These are phyloP conservation scores for Globisporangium recalcitrans DNA, from an alignment of 352 stramenopile genomes.

Conservation along the genomic window DNA sequence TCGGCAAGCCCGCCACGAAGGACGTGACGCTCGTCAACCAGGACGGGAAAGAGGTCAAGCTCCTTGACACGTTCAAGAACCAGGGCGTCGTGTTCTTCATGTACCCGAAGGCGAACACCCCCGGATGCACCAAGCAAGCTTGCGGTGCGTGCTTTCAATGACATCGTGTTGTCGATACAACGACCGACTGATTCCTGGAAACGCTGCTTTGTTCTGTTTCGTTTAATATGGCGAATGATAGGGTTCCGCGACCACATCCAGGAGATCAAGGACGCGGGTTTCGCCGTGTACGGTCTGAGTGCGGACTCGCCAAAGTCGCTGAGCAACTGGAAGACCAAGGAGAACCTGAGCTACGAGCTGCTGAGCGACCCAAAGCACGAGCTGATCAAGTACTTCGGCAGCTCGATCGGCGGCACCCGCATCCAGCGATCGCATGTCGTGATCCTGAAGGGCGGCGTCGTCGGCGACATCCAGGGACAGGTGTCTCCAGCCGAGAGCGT, in stretches of 20 bases:
- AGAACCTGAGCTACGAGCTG: slow-evolving; percentile 75
- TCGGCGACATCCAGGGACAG: slow-evolving; percentile 75
- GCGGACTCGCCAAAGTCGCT: slow-evolving; percentile 69
- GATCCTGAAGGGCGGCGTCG: slow-evolving; percentile 69
- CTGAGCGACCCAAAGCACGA: slow-evolving; percentile 78
- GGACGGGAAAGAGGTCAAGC: slow-evolving; percentile 44
- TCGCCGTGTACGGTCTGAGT: slow-evolving; percentile 75
- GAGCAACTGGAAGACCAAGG: slow-evolving; percentile 75
- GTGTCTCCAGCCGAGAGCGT: slow-evolving; percentile 76
- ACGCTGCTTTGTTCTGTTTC: neutral
- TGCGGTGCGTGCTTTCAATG: slow-evolving; percentile 46
- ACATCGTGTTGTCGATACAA: neutral
- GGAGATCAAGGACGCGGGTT: slow-evolving; percentile 75
- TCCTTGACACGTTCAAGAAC: slow-evolving; percentile 71
- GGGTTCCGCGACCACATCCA: slow-evolving; percentile 84
- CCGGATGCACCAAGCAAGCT: slow-evolving; percentile 84
- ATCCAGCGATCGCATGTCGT: slow-evolving; percentile 84
- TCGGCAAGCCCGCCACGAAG: slow-evolving; percentile 47
- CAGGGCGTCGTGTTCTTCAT: slow-evolving; percentile 86
- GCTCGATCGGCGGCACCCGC: slow-evolving; percentile 69
- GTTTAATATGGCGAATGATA: neutral
- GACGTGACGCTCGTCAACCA: slow-evolving; percentile 75
- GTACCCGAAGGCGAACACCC: slow-evolving; percentile 84
- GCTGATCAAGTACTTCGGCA: slow-evolving; percentile 86
- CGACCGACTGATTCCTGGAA: slow-evolving; percentile 1